Base-by-base conservation (phyloP, 768 basidiomycete genomes). In the Xanthoconium stramineum region DNA sequence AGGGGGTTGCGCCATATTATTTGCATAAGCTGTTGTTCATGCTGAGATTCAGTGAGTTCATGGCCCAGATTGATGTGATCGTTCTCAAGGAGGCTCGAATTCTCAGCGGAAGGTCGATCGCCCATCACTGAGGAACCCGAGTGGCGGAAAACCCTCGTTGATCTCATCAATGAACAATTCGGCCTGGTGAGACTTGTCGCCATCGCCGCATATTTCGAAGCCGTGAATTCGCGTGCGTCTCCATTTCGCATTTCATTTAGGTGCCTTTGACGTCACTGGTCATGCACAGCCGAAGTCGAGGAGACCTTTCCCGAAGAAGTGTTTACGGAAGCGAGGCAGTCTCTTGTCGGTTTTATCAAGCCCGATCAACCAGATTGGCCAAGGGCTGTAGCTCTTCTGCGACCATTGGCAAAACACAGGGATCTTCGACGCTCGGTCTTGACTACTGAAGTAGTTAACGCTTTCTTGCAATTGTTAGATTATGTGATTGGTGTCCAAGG, bases 291-390 rank as follows among this genome's bases (percentile, higher is more conserved):
- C 14, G 33, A 35, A 43, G 19, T 35, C 9, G 39, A 48, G n/a
- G 37, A 43, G n/a, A 36, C 15, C n/a, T 48, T 55, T 8, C 17
- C 32, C 5, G 40, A 55, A n/a, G 53, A 55, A 28, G 53, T 48
- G 13, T 55, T 55, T 42, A 20, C 8, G 17, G 53, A 55, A 24
- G 53, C 53, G 8, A 42, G 33, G 47, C 40, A 43, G n/a, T 55
- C 53, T 55, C 53, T 55, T 15, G 40, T 28, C 20, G n/a, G 17
- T 19, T 48, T 48, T 19, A 55, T 55, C 17, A 43, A 42, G 15
- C 47, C 40, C 0, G 53, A 55, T 48, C 53, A 55, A 15, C 53
- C 53, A 12, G 53, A 55, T 28, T 55, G 53, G 53, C 47, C 47
- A 2, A 55, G 53, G 39, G 53, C 47, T 9, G 53, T 55, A 15